Percentiles rank a stretch among this genome's conserved stretches.
phyloP scores from a whole-genome alignment of 805 yeast species.

The Monosporozyma yasuniensis region DNA sequence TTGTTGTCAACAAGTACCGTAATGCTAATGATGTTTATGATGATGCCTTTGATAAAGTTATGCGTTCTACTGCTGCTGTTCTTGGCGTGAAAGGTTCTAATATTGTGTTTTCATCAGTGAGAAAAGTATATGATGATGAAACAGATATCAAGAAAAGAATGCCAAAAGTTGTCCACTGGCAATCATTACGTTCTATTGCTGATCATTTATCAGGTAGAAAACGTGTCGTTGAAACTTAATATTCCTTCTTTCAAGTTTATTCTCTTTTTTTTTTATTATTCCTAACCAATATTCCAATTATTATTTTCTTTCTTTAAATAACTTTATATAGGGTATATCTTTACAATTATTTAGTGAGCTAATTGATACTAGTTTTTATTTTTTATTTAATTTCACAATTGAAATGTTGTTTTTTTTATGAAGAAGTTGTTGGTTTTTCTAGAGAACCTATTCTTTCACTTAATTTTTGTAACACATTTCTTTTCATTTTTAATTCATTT shows the following conservation, averaged over 20 bases:
- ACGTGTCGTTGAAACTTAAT: constrained; percentile 15
- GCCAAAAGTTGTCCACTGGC: constrained; percentile 87
- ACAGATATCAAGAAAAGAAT: constrained; percentile 73
- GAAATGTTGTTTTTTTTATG: not conserved
- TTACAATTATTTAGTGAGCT: not conserved
- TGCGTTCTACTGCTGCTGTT: constrained; percentile 59
- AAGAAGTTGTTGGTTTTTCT: not conserved
- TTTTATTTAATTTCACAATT: not conserved
- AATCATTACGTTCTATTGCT: constrained; percentile 59
- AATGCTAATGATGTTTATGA: constrained; percentile 21
- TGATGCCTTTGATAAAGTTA: constrained; percentile 25
- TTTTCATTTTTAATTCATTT: constrained; percentile 21
- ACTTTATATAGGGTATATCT: not conserved
- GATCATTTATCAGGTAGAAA: constrained; percentile 77
- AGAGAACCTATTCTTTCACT: constrained; percentile 7
- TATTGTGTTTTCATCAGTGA: constrained; percentile 62
- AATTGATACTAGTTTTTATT: not conserved
- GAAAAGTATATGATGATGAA: constrained; percentile 75
- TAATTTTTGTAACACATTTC: constrained; percentile 12
- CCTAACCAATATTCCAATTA: not conserved
- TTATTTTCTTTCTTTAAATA: not conserved
- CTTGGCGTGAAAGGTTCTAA: constrained; percentile 75
- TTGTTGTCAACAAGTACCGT: constrained; percentile 19
- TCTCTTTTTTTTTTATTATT: not conserved
- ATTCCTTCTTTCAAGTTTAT: not conserved